These are phyloP conservation scores for Exophiala bonariae DNA, from an alignment of 2,329 filamentous ascomycete species.

Conservation along the genomic window DNA sequence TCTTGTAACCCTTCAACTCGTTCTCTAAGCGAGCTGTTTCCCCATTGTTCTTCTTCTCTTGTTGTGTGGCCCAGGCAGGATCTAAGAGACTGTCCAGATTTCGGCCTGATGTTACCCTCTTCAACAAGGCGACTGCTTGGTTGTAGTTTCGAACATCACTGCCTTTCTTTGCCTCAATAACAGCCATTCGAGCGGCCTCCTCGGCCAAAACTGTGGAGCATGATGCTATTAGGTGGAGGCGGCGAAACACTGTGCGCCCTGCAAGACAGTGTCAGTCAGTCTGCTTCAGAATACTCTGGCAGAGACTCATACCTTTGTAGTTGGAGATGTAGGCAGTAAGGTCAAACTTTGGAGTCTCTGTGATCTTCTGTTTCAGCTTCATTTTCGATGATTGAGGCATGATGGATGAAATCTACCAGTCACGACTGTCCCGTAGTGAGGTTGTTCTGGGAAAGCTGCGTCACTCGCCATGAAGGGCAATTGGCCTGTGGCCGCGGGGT, in stretches of 20 bases:
- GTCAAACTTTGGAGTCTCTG: constrained; percentile 83
- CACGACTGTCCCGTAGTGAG: constrained; percentile 18
- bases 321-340: constrained; percentile 88
- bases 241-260: constrained; percentile 80
- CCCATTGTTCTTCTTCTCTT: constrained; percentile 63
- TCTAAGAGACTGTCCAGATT: constrained; percentile 70
- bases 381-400: no score
- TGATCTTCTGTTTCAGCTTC: background rate
- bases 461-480: constrained; percentile 18
- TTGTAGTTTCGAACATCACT: constrained; percentile 72
- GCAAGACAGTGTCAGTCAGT: constrained; percentile 4
- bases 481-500: background rate
- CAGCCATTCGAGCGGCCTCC: constrained; percentile 78
- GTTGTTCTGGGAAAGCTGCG: constrained; percentile 7
- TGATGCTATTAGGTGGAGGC: constrained; percentile 77
- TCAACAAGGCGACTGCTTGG: constrained; percentile 65
- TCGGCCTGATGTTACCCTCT: constrained; percentile 58
- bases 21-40: constrained; percentile 76
- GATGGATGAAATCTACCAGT: constrained; percentile 12
- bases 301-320: constrained; percentile 65
- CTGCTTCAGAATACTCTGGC: background rate
- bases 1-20: constrained; percentile 90
- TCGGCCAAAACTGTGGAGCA: constrained; percentile 72
- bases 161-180: constrained; percentile 73
- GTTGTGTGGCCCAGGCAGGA: constrained; percentile 70